Conservation (phyloP, 192 early-diverging fungal species). For the Coemansia sp. region DNA sequence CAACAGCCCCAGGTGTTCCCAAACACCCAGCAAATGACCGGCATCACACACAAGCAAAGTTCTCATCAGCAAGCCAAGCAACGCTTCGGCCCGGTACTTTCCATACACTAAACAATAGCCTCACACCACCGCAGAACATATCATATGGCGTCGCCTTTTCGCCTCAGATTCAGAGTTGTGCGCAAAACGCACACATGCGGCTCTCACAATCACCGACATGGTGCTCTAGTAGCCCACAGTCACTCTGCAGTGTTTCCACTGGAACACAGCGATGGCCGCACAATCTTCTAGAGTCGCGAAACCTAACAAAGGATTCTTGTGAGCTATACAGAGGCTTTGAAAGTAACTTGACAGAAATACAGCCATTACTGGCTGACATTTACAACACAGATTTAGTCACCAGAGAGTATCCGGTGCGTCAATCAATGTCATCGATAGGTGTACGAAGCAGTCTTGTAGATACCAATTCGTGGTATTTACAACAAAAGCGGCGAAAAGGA, state of each 20-base stretch:
- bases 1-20: background rate
- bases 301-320: background rate
- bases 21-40: slow-evolving; percentile 2
- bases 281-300: background rate
- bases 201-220: background rate
- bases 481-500: slow-evolving; percentile 7
- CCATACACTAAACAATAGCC: background rate
- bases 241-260: background rate
- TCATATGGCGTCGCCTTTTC: background rate
- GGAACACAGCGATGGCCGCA: background rate
- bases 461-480: slow-evolving; percentile 12
- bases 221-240: background rate
- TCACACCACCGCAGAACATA: background rate
- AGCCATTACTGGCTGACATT: background rate
- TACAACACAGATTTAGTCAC: background rate
- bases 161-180: background rate
- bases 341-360: background rate
- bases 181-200: background rate
- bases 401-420: background rate
- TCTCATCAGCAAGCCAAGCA: background rate
- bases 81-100: background rate
- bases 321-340: background rate
- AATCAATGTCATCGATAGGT: slow-evolving; percentile 15
- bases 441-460: slow-evolving; percentile 31
- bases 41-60: background rate